Conservation (phyloP, 768 basidiomycete genomes). For the Kwoniella europaea region DNA sequence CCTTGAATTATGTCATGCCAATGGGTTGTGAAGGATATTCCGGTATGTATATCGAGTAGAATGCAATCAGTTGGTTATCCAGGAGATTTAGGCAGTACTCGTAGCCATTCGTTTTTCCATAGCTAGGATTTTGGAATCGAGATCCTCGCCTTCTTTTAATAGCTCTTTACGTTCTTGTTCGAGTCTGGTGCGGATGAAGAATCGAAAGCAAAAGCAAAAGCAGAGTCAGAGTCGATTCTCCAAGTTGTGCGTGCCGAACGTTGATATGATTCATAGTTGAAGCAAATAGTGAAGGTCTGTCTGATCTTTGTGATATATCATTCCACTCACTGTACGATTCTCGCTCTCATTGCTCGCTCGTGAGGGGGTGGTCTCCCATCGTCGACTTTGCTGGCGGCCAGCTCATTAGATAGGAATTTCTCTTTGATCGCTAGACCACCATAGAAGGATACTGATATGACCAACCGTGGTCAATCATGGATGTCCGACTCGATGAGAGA, state of each 20-base stretch:
- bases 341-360: constrained; percentile 28
- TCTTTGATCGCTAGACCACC: constrained; percentile 37
- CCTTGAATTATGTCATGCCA: too few relatives aligned
- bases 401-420: constrained; percentile 28
- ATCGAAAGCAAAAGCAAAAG: constrained; percentile 2
- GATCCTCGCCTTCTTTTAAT: constrained; percentile 31
- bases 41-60: too few relatives aligned
- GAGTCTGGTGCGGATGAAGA: constrained; percentile 23
- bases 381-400: constrained; percentile 5
- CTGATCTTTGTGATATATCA: too few relatives aligned
- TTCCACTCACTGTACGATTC: constrained; percentile 41
- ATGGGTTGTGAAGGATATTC: too few relatives aligned
- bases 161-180: constrained; percentile 42
- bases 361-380: not conserved
- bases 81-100: not conserved
- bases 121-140: constrained; percentile 42
- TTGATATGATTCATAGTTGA: too few relatives aligned
- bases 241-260: too few relatives aligned
- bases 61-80: not conserved
- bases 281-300: too few relatives aligned
- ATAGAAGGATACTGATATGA: constrained; percentile 35
- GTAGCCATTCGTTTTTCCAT: constrained; percentile 35
- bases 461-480: too few relatives aligned
- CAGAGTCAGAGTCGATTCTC: not conserved
- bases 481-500: too few relatives aligned